These are phyloP conservation scores for Entomophthora muscae DNA, from an alignment of 371 early-diverging fungal species.

Conservation along the genomic window DNA sequence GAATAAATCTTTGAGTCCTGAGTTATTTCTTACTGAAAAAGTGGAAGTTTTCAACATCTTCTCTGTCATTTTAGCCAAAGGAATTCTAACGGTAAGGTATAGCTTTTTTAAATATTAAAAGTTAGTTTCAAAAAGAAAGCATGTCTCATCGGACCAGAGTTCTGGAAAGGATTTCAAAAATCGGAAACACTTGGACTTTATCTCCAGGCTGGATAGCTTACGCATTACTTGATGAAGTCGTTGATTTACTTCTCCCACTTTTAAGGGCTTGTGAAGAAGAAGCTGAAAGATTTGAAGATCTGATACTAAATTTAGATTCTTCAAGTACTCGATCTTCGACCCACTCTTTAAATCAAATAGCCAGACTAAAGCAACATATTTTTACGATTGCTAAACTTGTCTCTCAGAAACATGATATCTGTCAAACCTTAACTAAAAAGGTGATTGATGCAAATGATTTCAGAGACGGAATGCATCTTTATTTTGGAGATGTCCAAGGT, in stretches of 20 bases:
- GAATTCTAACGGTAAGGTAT: neutral
- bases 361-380: neutral
- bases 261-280: neutral
- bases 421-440: neutral
- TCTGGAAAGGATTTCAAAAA: neutral
- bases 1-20: neutral
- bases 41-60: neutral
- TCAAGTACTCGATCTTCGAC: neutral
- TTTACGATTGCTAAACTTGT: neutral
- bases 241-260: neutral
- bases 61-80: neutral
- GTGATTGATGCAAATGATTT: neutral
- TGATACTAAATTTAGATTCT: neutral
- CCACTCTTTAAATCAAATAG: neutral
- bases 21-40: neutral
- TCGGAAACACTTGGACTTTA: neutral
- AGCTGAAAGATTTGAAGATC: constrained; percentile 3
- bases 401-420: neutral
- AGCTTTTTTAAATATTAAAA: neutral
- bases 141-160: neutral
- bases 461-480: neutral
- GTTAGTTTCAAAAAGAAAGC: neutral
- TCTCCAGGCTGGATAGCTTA: constrained; percentile 4
- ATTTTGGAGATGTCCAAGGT: constrained; percentile 4
- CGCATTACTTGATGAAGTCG: neutral